phyloP scores from a whole-genome alignment of 2,329 filamentous ascomycete genomes.

The Colletotrichum cereale region DNA sequence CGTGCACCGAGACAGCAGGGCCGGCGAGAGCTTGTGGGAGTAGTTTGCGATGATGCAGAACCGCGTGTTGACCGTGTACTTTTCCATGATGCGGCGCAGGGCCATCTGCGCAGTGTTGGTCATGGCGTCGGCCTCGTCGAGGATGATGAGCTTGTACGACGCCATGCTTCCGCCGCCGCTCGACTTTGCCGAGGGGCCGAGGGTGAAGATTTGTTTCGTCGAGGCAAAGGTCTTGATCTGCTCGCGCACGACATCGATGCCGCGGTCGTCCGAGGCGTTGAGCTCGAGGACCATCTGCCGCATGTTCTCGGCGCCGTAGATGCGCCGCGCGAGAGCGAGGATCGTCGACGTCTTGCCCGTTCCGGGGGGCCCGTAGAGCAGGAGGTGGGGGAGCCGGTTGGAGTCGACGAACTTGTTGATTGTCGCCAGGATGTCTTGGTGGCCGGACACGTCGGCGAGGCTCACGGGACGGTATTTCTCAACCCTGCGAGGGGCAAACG shows the following conservation, averaged over 20 bases:
- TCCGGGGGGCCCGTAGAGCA: constrained; percentile 95
- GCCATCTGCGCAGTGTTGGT: constrained; percentile 99
- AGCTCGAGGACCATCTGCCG: constrained; percentile 98
- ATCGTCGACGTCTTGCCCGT: constrained; percentile 99
- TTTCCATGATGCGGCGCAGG: constrained; percentile 96
- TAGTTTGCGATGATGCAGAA: constrained; percentile 99
- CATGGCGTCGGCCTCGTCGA: constrained; percentile 99
- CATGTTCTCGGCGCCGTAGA: constrained; percentile 93
- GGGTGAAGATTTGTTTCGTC: constrained; percentile 94
- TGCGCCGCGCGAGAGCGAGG: constrained; percentile 89
- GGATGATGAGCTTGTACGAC: constrained; percentile 93
- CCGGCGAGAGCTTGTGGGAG: constrained; percentile 95
- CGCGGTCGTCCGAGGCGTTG: constrained; percentile 96
- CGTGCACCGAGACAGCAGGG: constrained; percentile 92
- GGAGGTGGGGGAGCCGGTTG: constrained; percentile 93
- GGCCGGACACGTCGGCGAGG: constrained; percentile 92
- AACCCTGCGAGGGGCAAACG: constrained; percentile 74
- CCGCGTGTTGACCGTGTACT: constrained; percentile 96
- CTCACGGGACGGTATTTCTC: constrained; percentile 96
- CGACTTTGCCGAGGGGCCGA: constrained; percentile 66
- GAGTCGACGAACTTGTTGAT: constrained; percentile 98
- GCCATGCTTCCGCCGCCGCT: constrained; percentile 65
- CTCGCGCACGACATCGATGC: constrained; percentile 97
- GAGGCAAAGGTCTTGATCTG: constrained; percentile 99
- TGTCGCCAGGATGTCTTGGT: constrained; percentile 96